A percentile compares a stretch with the other conserved stretches of the same genome.
These are phyloP conservation scores for Penicillium manginii DNA, from an alignment of 495 filamentous ascomycete genomes.

Conservation along the genomic window DNA sequence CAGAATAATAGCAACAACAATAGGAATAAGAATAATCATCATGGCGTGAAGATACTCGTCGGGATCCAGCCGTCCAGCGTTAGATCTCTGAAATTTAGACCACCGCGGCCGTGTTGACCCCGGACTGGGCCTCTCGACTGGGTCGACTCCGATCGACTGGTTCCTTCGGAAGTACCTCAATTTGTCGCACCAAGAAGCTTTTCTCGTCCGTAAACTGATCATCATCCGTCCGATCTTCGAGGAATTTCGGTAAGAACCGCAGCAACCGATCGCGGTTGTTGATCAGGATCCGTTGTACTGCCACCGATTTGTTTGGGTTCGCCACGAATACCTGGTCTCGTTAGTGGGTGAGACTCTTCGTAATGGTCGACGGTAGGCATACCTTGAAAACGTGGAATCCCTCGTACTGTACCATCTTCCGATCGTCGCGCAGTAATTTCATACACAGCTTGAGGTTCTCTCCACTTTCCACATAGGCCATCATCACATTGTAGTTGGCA, in stretches of 20 bases:
- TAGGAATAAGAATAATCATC: constrained; percentile 10
- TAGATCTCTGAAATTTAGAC: constrained; percentile 23
- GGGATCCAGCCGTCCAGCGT: constrained; percentile 20
- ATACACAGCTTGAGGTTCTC: constrained; percentile 97
- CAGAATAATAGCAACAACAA: too few relatives aligned
- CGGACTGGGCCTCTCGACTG: constrained; percentile 37
- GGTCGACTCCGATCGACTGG: constrained; percentile 56
- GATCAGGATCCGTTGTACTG: constrained; percentile 91
- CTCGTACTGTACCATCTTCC: constrained; percentile 99
- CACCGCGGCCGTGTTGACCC: constrained; percentile 40
- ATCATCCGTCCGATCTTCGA: constrained; percentile 95
- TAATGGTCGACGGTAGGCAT: constrained; percentile 20
- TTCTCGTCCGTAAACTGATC: constrained; percentile 99
- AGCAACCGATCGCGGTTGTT: constrained; percentile 93
- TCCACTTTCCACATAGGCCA: constrained; percentile 89
- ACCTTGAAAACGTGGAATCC: constrained; percentile 99
- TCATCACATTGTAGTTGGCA: constrained; percentile 98
- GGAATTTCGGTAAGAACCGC: constrained; percentile 84
- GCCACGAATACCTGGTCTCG: constrained; percentile 84
- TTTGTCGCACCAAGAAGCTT: constrained; percentile 93
- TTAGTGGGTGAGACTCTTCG: constrained; percentile 22
- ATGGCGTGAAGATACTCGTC: constrained; percentile 15
- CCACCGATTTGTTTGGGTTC: constrained; percentile 92
- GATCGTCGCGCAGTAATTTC: constrained; percentile 91
- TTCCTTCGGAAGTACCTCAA: constrained; percentile 73